These are phyloP conservation scores for Auricularia auricula-judae DNA, from an alignment of 768 basidiomycete species.

Conservation along the genomic window DNA sequence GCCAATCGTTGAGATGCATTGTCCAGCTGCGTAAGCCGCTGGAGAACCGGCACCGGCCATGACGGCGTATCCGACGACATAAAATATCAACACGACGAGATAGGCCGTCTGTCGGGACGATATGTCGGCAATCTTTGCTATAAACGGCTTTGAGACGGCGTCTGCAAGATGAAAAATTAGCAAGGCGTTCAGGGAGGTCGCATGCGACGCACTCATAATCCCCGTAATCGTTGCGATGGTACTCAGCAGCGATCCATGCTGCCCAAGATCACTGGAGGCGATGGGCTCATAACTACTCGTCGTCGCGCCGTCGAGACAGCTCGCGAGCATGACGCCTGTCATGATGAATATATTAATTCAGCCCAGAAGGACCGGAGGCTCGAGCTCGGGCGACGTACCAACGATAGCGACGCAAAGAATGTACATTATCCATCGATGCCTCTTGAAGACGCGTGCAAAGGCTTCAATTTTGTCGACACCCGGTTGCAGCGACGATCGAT, in stretches of 20 bases:
- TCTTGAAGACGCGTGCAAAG: background rate
- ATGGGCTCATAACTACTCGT: background rate
- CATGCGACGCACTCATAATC: background rate
- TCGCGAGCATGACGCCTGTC: background rate
- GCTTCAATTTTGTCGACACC: background rate
- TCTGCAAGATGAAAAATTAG: background rate
- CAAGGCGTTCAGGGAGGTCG: background rate
- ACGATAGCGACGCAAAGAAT: background rate
- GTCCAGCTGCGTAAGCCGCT: constrained; percentile 18
- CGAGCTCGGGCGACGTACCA: background rate
- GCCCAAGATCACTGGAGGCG: background rate
- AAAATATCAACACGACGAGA: constrained; percentile 25
- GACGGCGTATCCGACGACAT: constrained; percentile 31
- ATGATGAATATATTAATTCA: no score
- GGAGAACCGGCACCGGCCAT: constrained; percentile 18
- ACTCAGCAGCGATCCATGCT: background rate
- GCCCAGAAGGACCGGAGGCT: background rate
- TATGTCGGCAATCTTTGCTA: constrained; percentile 45
- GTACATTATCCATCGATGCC: background rate
- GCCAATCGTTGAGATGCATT: constrained; percentile 6
- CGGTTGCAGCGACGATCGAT: background rate
- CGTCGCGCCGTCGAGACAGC: background rate
- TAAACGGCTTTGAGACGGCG: constrained; percentile 34
- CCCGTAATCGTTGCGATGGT: background rate
- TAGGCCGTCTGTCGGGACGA: constrained; percentile 38